Conservation (phyloP, 2,329 filamentous ascomycete genomes). For the Macroventuria anomochaeta region DNA sequence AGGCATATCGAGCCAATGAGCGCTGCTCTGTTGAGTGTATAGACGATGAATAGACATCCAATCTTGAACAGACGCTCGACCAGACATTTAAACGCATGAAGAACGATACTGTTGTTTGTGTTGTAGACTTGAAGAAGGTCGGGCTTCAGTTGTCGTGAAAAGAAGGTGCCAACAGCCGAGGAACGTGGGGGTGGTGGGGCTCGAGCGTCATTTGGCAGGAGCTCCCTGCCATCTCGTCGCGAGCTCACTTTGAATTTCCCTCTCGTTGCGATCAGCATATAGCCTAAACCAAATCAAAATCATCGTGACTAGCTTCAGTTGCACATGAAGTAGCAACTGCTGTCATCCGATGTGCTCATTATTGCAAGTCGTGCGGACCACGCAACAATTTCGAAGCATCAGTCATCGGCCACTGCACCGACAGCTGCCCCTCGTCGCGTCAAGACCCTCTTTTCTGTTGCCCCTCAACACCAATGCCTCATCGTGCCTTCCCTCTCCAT, state of each 20-base stretch:
- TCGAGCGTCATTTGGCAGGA: slow-evolving; percentile 6
- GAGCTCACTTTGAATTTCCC: slow-evolving; percentile 4
- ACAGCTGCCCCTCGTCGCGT: slow-evolving; percentile 26
- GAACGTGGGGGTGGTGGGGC: slow-evolving; percentile 11
- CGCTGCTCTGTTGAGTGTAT: too few species aligned
- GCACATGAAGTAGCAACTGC: neutral
- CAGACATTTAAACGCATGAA: too few species aligned
- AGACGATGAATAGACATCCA: too few species aligned
- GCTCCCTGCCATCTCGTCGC: slow-evolving; percentile 8
- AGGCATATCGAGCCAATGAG: neutral
- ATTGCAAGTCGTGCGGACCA: slow-evolving; percentile 2
- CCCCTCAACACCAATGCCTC: slow-evolving; percentile 14
- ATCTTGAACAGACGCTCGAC: too few species aligned
- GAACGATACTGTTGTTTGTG: too few species aligned
- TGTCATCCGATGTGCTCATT: slow-evolving; percentile 5
- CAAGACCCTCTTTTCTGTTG: slow-evolving; percentile 7
- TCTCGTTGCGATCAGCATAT: slow-evolving; percentile 16
- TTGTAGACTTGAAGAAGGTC: neutral
- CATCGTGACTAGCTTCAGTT: slow-evolving; percentile 3
- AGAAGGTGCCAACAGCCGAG: neutral
- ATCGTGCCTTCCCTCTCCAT: slow-evolving; percentile 2
- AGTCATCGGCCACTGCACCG: slow-evolving; percentile 34
- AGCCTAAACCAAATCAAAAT: slow-evolving; percentile 2
- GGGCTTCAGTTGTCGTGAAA: neutral
- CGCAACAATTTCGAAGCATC: slow-evolving; percentile 36